Evolutionary conservation across 257 asterid genomes (phyloP).

Genomic region (Primulina eburnea): DNA sequence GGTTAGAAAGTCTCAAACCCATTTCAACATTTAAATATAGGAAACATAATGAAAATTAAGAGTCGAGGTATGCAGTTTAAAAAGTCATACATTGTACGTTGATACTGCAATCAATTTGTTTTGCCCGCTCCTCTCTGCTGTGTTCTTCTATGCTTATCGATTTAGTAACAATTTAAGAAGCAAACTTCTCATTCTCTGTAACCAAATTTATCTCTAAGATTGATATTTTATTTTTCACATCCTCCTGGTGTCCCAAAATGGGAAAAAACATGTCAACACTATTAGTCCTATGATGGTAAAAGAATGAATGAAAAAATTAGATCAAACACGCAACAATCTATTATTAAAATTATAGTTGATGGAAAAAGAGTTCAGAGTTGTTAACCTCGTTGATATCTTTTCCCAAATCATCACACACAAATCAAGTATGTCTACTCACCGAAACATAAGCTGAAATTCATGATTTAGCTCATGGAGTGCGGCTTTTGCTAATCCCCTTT

Average conservation of each 20-base stretch:
- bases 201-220: conserved; percentile 51
- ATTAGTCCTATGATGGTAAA: not conserved
- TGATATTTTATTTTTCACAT: conserved; percentile 63
- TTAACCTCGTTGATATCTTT: conserved; percentile 7
- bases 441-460: conserved; percentile 50
- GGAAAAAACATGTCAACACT: conserved; percentile 16
- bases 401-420: no score
- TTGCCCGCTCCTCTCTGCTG: conserved; percentile 62
- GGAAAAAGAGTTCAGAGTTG: conserved; percentile 6
- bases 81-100: conserved; percentile 63
- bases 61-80: conserved; percentile 8
- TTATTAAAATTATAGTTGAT: conserved; percentile 2
- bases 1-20: not conserved
- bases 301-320: not conserved
- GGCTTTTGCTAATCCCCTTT: conserved; percentile 59
- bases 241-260: conserved; percentile 54
- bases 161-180: conserved; percentile 38
- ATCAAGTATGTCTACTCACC: conserved; percentile 43
- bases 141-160: conserved; percentile 45
- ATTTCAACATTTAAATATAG: conserved; percentile 15
- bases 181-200: conserved; percentile 52
- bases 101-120: conserved; percentile 72
- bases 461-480: conserved; percentile 61
- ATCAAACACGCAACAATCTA: not conserved
- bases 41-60: conserved; percentile 2